A percentile compares a stretch with the other conserved stretches of the same genome.
Conservation (phyloP, 805 yeast species). For the Teunomyces atbi region DNA sequence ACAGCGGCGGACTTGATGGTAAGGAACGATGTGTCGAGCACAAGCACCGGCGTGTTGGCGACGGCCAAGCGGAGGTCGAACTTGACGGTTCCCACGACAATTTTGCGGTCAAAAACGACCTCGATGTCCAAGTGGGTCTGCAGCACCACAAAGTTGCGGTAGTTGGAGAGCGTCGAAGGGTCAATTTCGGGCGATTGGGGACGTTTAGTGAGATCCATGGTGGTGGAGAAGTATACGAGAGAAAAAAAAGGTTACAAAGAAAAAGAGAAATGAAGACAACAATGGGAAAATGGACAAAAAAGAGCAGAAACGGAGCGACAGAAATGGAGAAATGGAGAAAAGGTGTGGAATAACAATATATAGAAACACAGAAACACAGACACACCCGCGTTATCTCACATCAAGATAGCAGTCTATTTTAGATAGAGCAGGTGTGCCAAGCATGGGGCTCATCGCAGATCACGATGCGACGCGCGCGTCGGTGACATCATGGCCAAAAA, state of each 20-base stretch:
- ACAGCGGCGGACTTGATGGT: conserved; percentile 17
- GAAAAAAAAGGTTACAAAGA: not conserved
- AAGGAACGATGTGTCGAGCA: conserved; percentile 29
- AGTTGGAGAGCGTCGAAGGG: conserved; percentile 62
- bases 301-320: too few species aligned
- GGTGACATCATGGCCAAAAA: too few species aligned
- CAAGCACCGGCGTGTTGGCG: conserved; percentile 8
- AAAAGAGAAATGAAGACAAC: not conserved
- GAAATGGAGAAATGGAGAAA: too few species aligned
- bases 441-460: too few species aligned
- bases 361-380: too few species aligned
- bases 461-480: too few species aligned
- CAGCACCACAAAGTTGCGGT: conserved; percentile 19
- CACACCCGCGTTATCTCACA: too few species aligned
- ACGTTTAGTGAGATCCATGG: conserved; percentile 11
- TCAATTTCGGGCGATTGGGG: conserved; percentile 57
- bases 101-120: conserved; percentile 23
- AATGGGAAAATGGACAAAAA: not conserved
- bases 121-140: conserved; percentile 20
- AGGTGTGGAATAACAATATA: too few species aligned
- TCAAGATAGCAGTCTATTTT: too few species aligned
- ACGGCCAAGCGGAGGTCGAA: conserved; percentile 14
- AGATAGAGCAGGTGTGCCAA: too few species aligned
- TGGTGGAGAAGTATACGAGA: conserved; percentile 1
- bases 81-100: conserved; percentile 21